Conservation (phyloP, 2,329 filamentous ascomycete species). For the Nannizzia gypsea region DNA sequence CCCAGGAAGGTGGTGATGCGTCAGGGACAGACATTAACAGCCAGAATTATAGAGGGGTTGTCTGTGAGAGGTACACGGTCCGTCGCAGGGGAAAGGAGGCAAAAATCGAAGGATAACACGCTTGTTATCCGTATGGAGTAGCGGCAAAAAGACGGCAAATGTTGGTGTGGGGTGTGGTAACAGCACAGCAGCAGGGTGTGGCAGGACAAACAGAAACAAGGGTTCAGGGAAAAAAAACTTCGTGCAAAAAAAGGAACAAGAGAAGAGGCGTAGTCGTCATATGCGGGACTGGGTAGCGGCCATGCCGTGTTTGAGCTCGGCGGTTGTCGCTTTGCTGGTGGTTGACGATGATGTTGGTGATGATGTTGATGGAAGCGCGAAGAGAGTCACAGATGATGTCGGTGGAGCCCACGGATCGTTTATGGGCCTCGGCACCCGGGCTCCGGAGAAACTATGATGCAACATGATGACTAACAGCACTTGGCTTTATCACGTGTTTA, state of each 20-base stretch:
- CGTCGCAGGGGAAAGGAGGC: neutral
- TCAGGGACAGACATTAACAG: constrained; percentile 19
- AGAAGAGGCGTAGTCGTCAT: neutral
- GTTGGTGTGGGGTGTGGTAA: neutral
- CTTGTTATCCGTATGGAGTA: too few relatives aligned
- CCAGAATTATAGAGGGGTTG: neutral
- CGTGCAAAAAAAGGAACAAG: neutral
- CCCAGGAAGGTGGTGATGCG: constrained; percentile 28
- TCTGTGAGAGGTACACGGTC: neutral
- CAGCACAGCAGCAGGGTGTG: neutral
- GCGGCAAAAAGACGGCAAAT: neutral
- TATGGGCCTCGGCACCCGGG: neutral
- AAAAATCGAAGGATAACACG: neutral
- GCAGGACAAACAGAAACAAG: neutral
- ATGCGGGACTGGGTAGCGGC: neutral
- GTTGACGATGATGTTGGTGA: neutral
- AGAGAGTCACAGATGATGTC: neutral
- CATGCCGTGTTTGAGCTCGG: neutral
- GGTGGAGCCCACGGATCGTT: neutral
- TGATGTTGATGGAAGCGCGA: neutral
- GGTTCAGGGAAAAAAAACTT: neutral
- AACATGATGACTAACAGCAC: neutral
- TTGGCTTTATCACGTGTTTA: neutral
- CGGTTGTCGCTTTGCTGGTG: neutral
- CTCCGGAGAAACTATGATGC: neutral